Evolutionary conservation across 257 asterid species (phyloP), one percentile per base, ranked within the genome.

Genomic region (Thymus mandschuricus): DNA sequence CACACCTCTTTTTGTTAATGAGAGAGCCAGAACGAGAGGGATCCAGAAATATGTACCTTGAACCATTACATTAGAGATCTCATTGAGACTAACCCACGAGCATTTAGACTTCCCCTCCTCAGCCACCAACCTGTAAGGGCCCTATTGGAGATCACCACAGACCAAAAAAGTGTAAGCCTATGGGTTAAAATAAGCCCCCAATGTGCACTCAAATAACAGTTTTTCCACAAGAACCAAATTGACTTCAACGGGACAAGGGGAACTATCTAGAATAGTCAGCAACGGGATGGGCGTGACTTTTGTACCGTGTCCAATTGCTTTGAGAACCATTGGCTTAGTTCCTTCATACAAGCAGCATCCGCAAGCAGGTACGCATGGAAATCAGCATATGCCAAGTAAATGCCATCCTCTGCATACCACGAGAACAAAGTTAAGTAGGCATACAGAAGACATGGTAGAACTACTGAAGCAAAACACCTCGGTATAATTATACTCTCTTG

Each of bases 91-190:
- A 85, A 91, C 97, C 96, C 97, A 86, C 5, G 97, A 91, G 86
- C 96, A 88, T 78, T 89, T 91, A 21, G 99, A 87, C 77, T 89
- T 94, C 13, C 99, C 99, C 85, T 91, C 97, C 79, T 94, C 98
- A 0, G 96, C 98, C 67, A 94, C 98, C 86, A 91, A 81, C 78
- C 98, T 87, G 86, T 88, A 94, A 60, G 99, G 99, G 71, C 95
- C 99, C 99, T 94, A 80, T 74, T 78, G 66, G 71, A 71, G 75
- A 80, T 35, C 66, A 63, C 62, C 73, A 43, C 58, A 78, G 60
- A 59, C 62, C 3, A 70, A 12, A 55, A 65, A 73, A 21, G 21
- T 33, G 62, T 35, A 70, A 48, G 56, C 10, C 34, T 21, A 73
- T 69, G 63, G 69, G 43, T 60, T 51, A 60, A 54, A 46, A 38